phyloP scores from a whole-genome alignment of 768 basidiomycete species.

The Megacollybia marginata region DNA sequence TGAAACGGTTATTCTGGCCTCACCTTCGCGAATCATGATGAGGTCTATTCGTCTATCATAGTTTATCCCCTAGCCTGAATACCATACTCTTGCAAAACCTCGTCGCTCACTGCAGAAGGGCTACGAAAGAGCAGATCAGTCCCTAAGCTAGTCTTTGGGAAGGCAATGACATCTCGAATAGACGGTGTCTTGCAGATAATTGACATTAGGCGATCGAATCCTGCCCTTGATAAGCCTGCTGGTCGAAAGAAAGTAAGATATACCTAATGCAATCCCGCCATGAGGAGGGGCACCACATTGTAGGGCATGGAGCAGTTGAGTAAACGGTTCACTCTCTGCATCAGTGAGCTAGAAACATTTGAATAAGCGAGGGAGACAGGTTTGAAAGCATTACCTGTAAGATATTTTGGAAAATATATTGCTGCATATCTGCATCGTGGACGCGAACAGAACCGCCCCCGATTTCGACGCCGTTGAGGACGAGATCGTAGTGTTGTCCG shows the following conservation, averaged over 20 bases:
- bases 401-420: constrained; percentile 68
- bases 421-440: constrained; percentile 84
- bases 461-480: constrained; percentile 89
- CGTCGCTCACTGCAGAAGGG: constrained; percentile 52
- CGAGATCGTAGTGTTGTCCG: constrained; percentile 95
- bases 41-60: background rate
- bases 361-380: background rate
- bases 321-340: constrained; percentile 67
- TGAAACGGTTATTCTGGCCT: background rate
- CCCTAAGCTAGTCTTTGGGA: constrained; percentile 85
- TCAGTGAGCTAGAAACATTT: constrained; percentile 51
- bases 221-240: constrained; percentile 29
- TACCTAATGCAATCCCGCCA: constrained; percentile 90
- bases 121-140: constrained; percentile 86
- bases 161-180: constrained; percentile 94
- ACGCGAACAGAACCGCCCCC: constrained; percentile 92
- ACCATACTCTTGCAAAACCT: constrained; percentile 58
- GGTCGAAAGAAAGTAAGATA: constrained; percentile 16
- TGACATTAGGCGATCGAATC: constrained; percentile 89
- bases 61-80: constrained; percentile 26
- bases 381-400: constrained; percentile 51
- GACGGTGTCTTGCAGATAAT: constrained; percentile 83
- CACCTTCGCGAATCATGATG: no score
- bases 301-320: constrained; percentile 81
- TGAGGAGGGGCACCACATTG: constrained; percentile 91